A percentile compares a stretch with the other conserved stretches of the same genome.
Evolutionary conservation across 2,329 filamentous ascomycete species (phyloP).

Genomic region (Chaetomiaceae sp.): DNA sequence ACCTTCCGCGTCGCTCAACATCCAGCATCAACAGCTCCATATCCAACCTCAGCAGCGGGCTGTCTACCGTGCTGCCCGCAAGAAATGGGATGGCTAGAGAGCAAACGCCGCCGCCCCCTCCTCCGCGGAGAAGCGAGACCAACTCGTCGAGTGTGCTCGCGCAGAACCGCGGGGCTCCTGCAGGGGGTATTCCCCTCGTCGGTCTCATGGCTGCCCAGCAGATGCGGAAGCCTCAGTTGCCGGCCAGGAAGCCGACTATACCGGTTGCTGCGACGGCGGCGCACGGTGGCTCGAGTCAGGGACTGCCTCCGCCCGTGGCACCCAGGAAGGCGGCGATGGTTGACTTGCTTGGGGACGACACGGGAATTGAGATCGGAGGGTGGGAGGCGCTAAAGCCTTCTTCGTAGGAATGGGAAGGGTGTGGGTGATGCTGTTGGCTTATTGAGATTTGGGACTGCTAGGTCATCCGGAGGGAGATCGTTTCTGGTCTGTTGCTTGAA

Average conservation of each 20-base stretch:
- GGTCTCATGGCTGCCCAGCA: constrained; percentile 14
- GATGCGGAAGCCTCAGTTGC: constrained; percentile 20
- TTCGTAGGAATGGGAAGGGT: constrained; percentile 12
- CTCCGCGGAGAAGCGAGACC: constrained; percentile 24
- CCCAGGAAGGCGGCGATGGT: constrained; percentile 33
- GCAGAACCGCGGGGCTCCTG: constrained; percentile 14
- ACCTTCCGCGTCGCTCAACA: constrained; percentile 10
- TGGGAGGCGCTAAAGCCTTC: constrained; percentile 54
- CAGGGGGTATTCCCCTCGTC: constrained; percentile 22
- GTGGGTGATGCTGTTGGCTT: background rate
- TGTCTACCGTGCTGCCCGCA: background rate
- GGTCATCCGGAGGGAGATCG: no score
- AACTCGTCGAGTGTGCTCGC: constrained; percentile 15
- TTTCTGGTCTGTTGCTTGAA: no score
- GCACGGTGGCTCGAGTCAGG: constrained; percentile 25
- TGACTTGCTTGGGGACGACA: constrained; percentile 42
- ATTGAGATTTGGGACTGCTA: no score
- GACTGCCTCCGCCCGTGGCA: constrained; percentile 23
- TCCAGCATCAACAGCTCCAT: constrained; percentile 6
- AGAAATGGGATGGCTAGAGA: constrained; percentile 7
- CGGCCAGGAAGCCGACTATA: constrained; percentile 22
- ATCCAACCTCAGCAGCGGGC: background rate
- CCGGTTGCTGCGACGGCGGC: constrained; percentile 15
- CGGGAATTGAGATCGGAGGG: constrained; percentile 39
- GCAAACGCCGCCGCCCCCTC: constrained; percentile 14